These are phyloP conservation scores for Triticum monococcum DNA, from an alignment of 176 grass and related monocot genomes.

Conservation along the genomic window DNA sequence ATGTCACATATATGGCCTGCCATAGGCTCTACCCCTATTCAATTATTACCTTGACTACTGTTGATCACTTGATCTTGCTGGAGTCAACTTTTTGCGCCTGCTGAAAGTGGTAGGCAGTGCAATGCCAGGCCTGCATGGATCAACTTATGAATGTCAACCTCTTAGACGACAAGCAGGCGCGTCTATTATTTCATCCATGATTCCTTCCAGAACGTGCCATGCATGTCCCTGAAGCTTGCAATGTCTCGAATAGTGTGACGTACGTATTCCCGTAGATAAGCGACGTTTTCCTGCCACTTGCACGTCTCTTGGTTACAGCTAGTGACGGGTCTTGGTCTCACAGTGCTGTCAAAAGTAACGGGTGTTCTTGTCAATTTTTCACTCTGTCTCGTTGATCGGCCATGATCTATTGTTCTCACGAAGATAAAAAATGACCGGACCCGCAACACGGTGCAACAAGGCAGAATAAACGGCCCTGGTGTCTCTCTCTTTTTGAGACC, in stretches of 20 bases:
- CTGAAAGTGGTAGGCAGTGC: conserved; percentile 27
- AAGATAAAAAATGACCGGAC: background rate
- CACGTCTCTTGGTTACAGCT: background rate
- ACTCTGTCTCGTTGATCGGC: background rate
- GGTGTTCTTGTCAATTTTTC: background rate
- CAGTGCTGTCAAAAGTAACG: background rate
- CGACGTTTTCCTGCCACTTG: background rate
- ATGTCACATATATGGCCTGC: conserved; percentile 4
- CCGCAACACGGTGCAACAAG: background rate
- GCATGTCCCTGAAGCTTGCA: background rate
- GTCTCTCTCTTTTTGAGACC: no score
- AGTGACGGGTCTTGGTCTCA: background rate
- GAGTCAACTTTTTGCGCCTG: background rate
- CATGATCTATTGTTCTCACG: background rate
- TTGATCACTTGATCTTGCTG: background rate
- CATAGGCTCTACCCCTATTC: background rate
- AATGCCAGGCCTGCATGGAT: background rate
- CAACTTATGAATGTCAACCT: background rate
- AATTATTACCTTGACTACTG: conserved; percentile 13
- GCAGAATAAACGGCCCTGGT: background rate
- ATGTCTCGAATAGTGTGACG: background rate
- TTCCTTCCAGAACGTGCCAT: conserved; percentile 13
- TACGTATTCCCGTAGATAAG: conserved; percentile 1
- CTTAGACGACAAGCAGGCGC: background rate
- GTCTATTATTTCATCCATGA: background rate